phyloP scores from a whole-genome alignment of 1,284 basidiomycete species.

The Ceratobasidium sp. region DNA sequence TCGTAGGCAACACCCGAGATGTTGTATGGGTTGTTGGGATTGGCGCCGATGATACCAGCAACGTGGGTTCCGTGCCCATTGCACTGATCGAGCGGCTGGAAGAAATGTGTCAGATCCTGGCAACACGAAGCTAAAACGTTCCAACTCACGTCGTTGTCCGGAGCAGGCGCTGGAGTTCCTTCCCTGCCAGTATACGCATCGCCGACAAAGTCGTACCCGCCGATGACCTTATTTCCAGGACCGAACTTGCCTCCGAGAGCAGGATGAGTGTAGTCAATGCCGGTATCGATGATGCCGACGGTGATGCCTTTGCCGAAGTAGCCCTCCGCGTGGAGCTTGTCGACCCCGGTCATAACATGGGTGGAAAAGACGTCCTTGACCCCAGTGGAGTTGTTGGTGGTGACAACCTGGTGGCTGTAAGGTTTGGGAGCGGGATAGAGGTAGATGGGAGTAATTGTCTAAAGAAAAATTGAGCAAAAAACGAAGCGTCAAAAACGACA shows the following conservation, averaged over 20 bases:
- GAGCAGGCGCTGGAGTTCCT: neutral
- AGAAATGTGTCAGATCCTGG: neutral
- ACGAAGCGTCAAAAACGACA: too few relatives aligned
- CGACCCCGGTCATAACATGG: constrained; percentile 50
- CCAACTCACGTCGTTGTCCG: constrained; percentile 32
- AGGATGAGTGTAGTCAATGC: constrained; percentile 59
- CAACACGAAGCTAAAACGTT: neutral
- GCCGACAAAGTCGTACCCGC: constrained; percentile 59
- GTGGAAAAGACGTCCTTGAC: constrained; percentile 44
- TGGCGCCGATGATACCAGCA: constrained; percentile 55
- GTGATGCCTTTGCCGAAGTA: constrained; percentile 59
- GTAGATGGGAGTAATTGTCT: constrained; percentile 14
- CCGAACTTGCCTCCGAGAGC: constrained; percentile 60
- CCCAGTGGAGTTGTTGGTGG: constrained; percentile 8
- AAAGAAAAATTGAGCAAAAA: neutral
- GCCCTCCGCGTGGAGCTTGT: constrained; percentile 57
- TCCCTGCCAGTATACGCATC: constrained; percentile 33
- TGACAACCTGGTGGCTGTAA: neutral
- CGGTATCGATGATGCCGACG: constrained; percentile 59
- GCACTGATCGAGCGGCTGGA: constrained; percentile 53
- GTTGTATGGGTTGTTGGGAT: constrained; percentile 51
- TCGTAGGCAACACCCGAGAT: constrained; percentile 43
- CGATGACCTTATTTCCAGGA: constrained; percentile 54
- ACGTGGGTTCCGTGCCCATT: constrained; percentile 54
- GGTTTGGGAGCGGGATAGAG: constrained; percentile 25